Evolutionary conservation across 805 yeast species (phyloP), one percentile per base, ranked within the genome.

Genomic region (Candida tammaniensis): DNA sequence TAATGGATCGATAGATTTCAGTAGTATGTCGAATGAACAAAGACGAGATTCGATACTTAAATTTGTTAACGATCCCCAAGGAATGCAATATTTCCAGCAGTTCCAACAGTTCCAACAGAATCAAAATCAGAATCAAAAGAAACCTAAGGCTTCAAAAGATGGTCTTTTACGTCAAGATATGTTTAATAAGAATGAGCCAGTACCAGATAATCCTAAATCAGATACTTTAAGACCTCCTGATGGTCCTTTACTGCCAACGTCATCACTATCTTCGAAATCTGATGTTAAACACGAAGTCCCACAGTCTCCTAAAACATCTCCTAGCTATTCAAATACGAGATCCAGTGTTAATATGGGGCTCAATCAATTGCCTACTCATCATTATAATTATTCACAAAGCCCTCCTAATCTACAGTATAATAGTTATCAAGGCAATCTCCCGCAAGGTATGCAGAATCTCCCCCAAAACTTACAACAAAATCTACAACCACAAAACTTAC

Each of bases 291-390:
- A 47, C 10, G 70, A 64, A 13, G 61, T 62, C 35, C 61, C 68
- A 1, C 68, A 61, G 30, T 61, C 68, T 4, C 72, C 72, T 0
- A 64, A 56, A 25, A 57, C 69, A 2, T 61, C 68, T 2, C 70
- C 69, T 0, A 39, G 15, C 13, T 26, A 20, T 15, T 16, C 38
- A 12, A 24, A 19, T 15, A 7, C 12, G 5, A 21, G 27, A 4
- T n/a, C 7, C 15, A 17, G 8, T 12, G 7, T 5, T 8, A 8
- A 28, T 7, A 8, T 30, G 16, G 20, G 14, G 19, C 17, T 30
- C 9, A 30, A 30, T 20, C 30, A 27, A 27, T 8, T 27, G 12
- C n/a, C n/a, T n/a, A n/a, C n/a, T n/a, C n/a, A n/a, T n/a, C 27
- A 19, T 17, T 33, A 33, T 15, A 33, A 33, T 27, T 33, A 33